Evolutionary conservation across 352 stramenopile genomes (phyloP).

Genomic region (Hyaloperonospora brassicae): DNA sequence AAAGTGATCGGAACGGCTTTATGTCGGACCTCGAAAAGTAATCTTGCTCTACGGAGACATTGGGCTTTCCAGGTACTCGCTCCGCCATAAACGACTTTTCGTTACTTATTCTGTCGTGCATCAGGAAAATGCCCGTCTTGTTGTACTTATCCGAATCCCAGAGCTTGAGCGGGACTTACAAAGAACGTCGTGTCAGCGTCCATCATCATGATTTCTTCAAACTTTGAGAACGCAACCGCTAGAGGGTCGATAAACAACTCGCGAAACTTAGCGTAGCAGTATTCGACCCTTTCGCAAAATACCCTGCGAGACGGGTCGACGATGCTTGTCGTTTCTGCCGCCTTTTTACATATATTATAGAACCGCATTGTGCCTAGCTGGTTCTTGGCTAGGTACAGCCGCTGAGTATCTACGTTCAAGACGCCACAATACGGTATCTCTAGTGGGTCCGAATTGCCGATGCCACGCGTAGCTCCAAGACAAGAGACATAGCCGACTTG

Average conservation of each 20-base stretch:
- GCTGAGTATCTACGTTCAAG: conserved; percentile 25
- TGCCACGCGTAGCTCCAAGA: conserved; percentile 46
- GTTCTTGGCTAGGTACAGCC: conserved; percentile 22
- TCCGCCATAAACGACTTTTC: too few relatives aligned
- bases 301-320: conserved; percentile 27
- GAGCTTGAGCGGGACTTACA: conserved; percentile 42
- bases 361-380: conserved; percentile 37
- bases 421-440: conserved; percentile 62
- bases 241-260: conserved; percentile 56
- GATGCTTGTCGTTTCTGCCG: conserved; percentile 21
- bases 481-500: conserved; percentile 42
- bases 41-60: too few relatives aligned
- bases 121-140: conserved; percentile 42
- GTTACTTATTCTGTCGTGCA: too few relatives aligned
- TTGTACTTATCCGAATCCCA: conserved; percentile 48
- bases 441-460: conserved; percentile 41
- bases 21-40: too few relatives aligned
- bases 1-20: too few relatives aligned
- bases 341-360: conserved; percentile 52
- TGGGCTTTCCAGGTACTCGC: too few relatives aligned
- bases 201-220: conserved; percentile 63
- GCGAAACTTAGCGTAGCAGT: conserved; percentile 39
- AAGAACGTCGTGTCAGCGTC: conserved; percentile 63
- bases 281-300: conserved; percentile 40
- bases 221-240: conserved; percentile 50